Evolutionary conservation across 805 yeast species (phyloP), one percentile per base, ranked within the genome.

Genomic region (Starmerella davenportii): DNA sequence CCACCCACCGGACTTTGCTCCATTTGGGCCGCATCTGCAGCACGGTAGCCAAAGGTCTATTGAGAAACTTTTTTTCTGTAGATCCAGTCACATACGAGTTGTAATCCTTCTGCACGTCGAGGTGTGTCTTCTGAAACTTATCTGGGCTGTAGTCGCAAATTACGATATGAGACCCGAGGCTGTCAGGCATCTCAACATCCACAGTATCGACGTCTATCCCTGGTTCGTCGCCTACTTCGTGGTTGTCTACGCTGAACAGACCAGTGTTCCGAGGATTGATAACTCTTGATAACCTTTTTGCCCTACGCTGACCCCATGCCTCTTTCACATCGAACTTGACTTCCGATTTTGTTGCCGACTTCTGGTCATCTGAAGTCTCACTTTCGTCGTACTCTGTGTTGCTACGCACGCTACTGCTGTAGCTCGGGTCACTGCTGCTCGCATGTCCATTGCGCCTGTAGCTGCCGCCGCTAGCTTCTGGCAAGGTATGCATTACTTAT

Each of bases 1-100:
- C 70, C 38, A 70, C 58, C 76, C 76, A 69, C 14, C 75, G 53
- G 1, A 70, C 70, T 35, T 59, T 56, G 2, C 70, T 55, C 74
- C 74, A 68, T 0, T 41, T 29, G 1, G 75, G 74, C 29, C 63
- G 49, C 5, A 40, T 41, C 2, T 50, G 38, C n/a, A 71, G 42
- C 0, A 55, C 52, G 3, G 43, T 40, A 14, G 35, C 33, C 4
- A 51, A 29, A 3, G 27, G 36, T 1, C 17, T 37, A 1, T 38
- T 34, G 14, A 44, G 27, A 38, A 34, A 33, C 4, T 17, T 7
- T 8, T 23, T 29, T 4, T 38, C 43, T 7, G 35, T 36, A 40
- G 37, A 36, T 2, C 44, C 50, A 4, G 39, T 13, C 15, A 42
- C 38, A 21, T 50, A 51, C 20, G 68, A 53, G 21, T 55, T 60